phyloP scores from a whole-genome alignment of 2,329 filamentous ascomycete genomes.

The Fusarium sublunatum region DNA sequence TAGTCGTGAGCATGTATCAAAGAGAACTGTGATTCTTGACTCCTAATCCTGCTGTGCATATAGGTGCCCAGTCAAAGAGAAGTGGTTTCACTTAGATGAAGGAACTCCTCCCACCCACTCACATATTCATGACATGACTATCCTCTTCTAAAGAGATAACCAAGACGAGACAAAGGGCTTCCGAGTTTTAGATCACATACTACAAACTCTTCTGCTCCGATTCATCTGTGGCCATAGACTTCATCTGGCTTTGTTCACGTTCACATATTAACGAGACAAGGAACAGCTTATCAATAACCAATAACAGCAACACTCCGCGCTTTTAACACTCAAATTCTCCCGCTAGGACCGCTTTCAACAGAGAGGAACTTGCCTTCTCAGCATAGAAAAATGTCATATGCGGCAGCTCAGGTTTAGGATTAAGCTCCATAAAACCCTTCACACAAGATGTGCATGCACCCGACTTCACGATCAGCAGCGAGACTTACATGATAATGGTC shows the following conservation, averaged over 20 bases:
- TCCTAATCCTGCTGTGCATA: neutral
- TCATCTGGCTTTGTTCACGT: neutral
- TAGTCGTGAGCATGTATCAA: neutral
- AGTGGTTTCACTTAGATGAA: neutral
- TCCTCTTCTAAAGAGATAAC: no score
- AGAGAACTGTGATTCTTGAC: neutral
- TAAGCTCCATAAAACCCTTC: constrained; percentile 64
- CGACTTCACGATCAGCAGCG: constrained; percentile 57
- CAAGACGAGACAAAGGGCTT: neutral
- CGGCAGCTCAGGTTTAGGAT: constrained; percentile 56
- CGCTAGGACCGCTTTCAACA: constrained; percentile 40
- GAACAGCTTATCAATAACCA: neutral
- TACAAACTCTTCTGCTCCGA: neutral
- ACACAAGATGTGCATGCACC: constrained; percentile 63
- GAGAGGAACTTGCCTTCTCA: constrained; percentile 45
- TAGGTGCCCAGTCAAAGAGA: neutral
- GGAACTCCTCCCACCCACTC: constrained; percentile 17
- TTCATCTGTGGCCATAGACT: neutral
- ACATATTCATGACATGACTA: neutral
- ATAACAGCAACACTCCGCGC: constrained; percentile 19
- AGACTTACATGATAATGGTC: neutral
- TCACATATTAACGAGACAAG: no score
- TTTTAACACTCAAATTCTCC: constrained; percentile 26
- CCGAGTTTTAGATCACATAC: neutral
- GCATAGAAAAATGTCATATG: constrained; percentile 56